Evolutionary conservation across 2,329 filamentous ascomycete species (phyloP).

Genomic region (Cercospora sp.): DNA sequence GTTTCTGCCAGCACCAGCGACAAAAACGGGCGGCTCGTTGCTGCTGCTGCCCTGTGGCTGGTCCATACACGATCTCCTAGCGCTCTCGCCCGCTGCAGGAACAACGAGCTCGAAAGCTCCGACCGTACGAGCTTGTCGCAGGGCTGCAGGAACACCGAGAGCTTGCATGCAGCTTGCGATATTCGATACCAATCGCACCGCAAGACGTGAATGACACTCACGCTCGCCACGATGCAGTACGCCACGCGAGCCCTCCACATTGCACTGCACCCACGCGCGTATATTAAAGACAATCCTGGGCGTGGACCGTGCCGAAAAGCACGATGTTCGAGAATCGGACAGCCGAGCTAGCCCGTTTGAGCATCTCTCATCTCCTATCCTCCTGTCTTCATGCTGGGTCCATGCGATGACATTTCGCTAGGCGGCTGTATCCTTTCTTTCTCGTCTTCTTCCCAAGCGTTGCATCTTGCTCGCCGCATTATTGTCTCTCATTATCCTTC

Average conservation of each 20-base stretch:
- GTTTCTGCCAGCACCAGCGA: not conserved
- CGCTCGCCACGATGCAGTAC: not conserved
- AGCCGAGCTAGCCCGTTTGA: slow-evolving; percentile 24
- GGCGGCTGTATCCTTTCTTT: slow-evolving; percentile 24
- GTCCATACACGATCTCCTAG: slow-evolving; percentile 1
- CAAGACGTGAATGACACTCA: not conserved
- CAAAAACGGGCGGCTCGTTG: slow-evolving; percentile 1
- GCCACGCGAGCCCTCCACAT: slow-evolving; percentile 10
- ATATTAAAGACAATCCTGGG: slow-evolving; percentile 14
- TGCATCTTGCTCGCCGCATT: slow-evolving; percentile 27
- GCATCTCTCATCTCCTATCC: slow-evolving; percentile 25
- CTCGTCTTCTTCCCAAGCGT: slow-evolving; percentile 30
- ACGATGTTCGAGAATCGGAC: slow-evolving; percentile 24
- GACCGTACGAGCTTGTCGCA: slow-evolving; percentile 9
- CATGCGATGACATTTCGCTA: slow-evolving; percentile 31
- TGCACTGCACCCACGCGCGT: slow-evolving; percentile 2
- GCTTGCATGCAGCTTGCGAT: not conserved
- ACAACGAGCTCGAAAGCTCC: slow-evolving; percentile 7
- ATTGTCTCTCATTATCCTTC: slow-evolving; percentile 27
- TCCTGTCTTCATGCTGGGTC: slow-evolving; percentile 30
- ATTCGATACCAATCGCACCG: not conserved
- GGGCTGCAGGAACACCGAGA: slow-evolving; percentile 20
- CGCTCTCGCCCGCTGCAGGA: slow-evolving; percentile 19
- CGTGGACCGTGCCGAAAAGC: slow-evolving; percentile 18
- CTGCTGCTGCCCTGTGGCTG: not conserved